phyloP scores from a whole-genome alignment of 768 basidiomycete species.

The Podaxis pistillaris region DNA sequence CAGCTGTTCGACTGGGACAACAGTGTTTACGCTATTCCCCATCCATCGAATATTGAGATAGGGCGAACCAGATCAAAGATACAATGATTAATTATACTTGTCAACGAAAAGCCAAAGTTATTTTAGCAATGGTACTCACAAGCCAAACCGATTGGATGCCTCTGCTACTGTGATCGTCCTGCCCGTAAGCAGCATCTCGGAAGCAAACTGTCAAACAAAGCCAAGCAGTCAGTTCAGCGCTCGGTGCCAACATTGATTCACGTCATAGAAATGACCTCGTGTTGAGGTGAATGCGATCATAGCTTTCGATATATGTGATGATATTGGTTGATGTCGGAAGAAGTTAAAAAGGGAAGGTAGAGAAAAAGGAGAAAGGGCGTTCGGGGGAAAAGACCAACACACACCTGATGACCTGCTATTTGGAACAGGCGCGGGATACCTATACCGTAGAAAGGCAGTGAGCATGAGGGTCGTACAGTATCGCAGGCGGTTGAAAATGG shows the following conservation, averaged over 20 bases:
- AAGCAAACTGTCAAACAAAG: conserved; percentile 49
- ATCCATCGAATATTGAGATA: conserved; percentile 3
- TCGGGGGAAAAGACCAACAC: conserved; percentile 1
- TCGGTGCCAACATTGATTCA: neutral
- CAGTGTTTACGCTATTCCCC: conserved; percentile 58
- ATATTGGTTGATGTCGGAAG: neutral
- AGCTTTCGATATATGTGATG: conserved; percentile 6
- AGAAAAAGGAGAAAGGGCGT: conserved; percentile 1
- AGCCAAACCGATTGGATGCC: conserved; percentile 68
- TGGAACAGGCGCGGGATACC: conserved; percentile 68
- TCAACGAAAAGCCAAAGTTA: conserved; percentile 11
- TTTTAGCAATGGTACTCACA: conserved; percentile 47
- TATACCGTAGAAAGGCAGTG: conserved; percentile 22
- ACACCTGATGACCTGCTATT: conserved; percentile 74
- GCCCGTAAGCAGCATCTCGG: conserved; percentile 76
- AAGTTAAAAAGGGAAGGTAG: neutral
- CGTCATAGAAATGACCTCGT: conserved; percentile 9
- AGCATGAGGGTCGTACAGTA: conserved; percentile 3
- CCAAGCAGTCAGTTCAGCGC: conserved; percentile 1
- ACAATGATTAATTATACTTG: neutral
- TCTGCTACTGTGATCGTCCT: conserved; percentile 64
- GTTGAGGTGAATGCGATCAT: neutral
- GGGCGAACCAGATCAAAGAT: conserved; percentile 8
- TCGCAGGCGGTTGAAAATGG: neutral
- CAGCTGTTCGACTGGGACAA: conserved; percentile 58